Evolutionary conservation across 164 flowering plant genomes (phyloP).

Genomic region (Stephania japonica): DNA sequence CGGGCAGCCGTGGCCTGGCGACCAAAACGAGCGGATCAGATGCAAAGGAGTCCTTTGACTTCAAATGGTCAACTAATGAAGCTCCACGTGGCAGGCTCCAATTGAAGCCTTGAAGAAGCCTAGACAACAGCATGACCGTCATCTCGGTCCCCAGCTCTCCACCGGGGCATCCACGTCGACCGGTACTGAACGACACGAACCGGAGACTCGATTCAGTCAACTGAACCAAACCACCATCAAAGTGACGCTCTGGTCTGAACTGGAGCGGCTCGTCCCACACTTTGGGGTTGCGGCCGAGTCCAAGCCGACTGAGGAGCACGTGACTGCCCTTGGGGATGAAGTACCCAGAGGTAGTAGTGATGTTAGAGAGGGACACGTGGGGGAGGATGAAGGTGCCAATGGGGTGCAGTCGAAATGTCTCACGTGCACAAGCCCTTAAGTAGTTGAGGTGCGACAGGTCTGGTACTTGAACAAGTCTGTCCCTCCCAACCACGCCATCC

Average conservation of each 20-base stretch:
- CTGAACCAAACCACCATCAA: slow-evolving; percentile 9
- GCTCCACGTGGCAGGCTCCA: no score
- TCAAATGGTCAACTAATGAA: no score
- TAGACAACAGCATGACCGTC: no score
- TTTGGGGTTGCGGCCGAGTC: slow-evolving; percentile 26
- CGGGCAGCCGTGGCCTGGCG: no score
- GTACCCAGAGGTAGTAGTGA: slow-evolving; percentile 26
- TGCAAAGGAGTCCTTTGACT: no score
- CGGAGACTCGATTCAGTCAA: slow-evolving; percentile 24
- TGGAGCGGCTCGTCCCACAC: slow-evolving; percentile 29
- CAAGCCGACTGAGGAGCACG: slow-evolving; percentile 18
- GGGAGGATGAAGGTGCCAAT: slow-evolving; percentile 2
- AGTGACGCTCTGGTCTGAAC: slow-evolving; percentile 45
- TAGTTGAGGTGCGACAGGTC: not conserved
- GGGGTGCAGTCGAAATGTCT: not conserved
- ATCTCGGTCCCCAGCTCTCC: slow-evolving; percentile 23
- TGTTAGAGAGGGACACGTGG: slow-evolving; percentile 18
- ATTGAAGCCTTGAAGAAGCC: no score
- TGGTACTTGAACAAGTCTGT: not conserved
- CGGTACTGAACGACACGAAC: slow-evolving; percentile 35
- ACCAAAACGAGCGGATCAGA: no score
- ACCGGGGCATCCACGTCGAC: slow-evolving; percentile 38
- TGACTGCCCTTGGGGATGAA: slow-evolving; percentile 30
- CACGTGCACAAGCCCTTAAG: not conserved
- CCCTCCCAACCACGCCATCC: slow-evolving; percentile 12